Evolutionary conservation across 2,329 filamentous ascomycete genomes (phyloP), one percentile per base, ranked within the genome.

Genomic region (Elsinoe fawcettii): DNA sequence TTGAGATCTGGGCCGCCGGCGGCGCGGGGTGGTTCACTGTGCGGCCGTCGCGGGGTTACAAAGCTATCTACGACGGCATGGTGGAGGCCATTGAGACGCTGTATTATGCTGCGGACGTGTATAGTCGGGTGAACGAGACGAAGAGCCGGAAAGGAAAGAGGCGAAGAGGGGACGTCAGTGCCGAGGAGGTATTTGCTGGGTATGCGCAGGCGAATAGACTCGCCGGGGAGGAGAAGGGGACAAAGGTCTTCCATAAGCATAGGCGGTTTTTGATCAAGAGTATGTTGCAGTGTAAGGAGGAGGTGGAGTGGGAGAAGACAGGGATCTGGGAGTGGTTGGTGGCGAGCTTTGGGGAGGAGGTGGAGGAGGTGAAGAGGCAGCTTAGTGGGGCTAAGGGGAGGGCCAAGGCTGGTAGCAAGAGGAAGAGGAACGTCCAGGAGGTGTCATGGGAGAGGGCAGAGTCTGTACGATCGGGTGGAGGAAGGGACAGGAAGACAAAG

Each of bases 11-110:
- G 86, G 82, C 85, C 1, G 74, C 77, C 27, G 83, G 83, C 36
- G 68, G 74, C 56, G 79, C 83, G 11, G 86, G 85, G 44, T 89
- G 85, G 84, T 88, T 82, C 66, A 80, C 85, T 65, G 77, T 90
- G 41, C 74, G 74, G 30, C 85, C 87, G 1, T 73, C 79, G n/a
- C 65, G 73, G 8, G 68, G 71, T 2, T 90, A 88, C 67, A 70
- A 72, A 53, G 63, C 70, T 5, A 80, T 81, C 25, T 84, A 80
- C 68, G 70, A 77, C 27, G 74, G 77, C 49, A 86, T 87, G 76
- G 75, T 79, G 54, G 77, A 86, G 66, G 84, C 82, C 1, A 79
- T 87, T 11, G 74, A 77, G 7, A 70, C 88, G 18, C 80, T 88
- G 62, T 87, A 87, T 66, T 78, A 77, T 55, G 67, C 87, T 2